Conservation (phyloP, 2,329 filamentous ascomycete species). For the Aspergillus fischeri region DNA sequence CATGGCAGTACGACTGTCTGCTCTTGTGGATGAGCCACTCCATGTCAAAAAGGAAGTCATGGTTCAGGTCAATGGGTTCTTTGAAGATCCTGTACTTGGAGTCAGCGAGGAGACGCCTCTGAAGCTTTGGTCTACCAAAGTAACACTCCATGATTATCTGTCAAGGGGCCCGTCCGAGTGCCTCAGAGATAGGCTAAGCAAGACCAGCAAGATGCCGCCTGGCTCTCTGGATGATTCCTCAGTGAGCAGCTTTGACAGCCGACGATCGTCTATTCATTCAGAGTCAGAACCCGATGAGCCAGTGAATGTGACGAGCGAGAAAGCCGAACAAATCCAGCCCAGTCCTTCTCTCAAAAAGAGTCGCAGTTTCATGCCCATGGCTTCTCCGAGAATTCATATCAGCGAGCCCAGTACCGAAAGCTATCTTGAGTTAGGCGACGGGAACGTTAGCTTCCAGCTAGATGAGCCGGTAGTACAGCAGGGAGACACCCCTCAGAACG, state of each 20-base stretch:
- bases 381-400: constrained; percentile 28
- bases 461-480: background rate
- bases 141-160: constrained; percentile 47
- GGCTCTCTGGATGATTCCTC: constrained; percentile 26
- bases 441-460: constrained; percentile 4
- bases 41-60: constrained; percentile 52
- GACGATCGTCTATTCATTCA: constrained; percentile 19
- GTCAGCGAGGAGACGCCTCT: constrained; percentile 41
- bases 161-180: constrained; percentile 54
- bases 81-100: constrained; percentile 56
- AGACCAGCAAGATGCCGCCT: constrained; percentile 17
- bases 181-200: constrained; percentile 49
- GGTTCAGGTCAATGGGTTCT: constrained; percentile 58
- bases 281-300: constrained; percentile 8
- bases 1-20: constrained; percentile 23
- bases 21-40: constrained; percentile 42
- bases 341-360: constrained; percentile 19
- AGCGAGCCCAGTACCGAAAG: constrained; percentile 21
- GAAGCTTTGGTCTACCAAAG: constrained; percentile 30
- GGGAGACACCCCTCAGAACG: background rate
- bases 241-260: constrained; percentile 28
- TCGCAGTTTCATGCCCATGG: constrained; percentile 20
- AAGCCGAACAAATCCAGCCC: constrained; percentile 8
- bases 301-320: background rate
- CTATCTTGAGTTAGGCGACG: constrained; percentile 14